phyloP scores from a whole-genome alignment of 176 grass and related monocot genomes.

The Ensete ventricosum region DNA sequence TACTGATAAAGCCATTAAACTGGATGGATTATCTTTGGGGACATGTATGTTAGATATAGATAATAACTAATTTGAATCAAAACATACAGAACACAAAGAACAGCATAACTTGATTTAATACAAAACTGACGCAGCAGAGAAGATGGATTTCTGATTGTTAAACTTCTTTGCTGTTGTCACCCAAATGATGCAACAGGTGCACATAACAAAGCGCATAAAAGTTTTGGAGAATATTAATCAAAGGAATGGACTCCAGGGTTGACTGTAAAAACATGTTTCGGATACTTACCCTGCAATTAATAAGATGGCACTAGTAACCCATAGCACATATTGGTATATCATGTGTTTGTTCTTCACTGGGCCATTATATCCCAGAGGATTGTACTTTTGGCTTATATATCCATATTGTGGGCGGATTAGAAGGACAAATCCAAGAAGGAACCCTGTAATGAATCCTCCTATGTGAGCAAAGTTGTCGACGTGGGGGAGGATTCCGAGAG shows the following conservation, averaged over 20 bases:
- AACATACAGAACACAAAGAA: too few species aligned
- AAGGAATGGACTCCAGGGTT: neutral
- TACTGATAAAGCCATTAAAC: conserved; percentile 17
- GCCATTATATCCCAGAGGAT: conserved; percentile 42
- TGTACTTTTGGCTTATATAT: conserved; percentile 74
- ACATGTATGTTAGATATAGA: neutral
- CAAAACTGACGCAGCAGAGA: too few species aligned
- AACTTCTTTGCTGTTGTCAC: too few species aligned
- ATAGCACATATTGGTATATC: conserved; percentile 67
- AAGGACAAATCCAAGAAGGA: conserved; percentile 88
- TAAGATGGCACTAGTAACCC: conserved; percentile 36
- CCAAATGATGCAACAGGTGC: too few species aligned
- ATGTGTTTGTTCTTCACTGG: conserved; percentile 59
- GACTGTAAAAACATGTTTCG: neutral
- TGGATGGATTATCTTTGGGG: neutral
- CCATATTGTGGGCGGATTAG: conserved; percentile 70
- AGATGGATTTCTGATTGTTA: too few species aligned
- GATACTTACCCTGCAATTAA: conserved; percentile 48
- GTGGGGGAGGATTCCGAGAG: conserved; percentile 70
- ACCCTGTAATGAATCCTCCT: conserved; percentile 78
- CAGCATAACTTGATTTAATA: too few species aligned
- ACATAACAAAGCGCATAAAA: too few species aligned
- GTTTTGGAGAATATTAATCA: neutral
- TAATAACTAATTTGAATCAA: neutral
- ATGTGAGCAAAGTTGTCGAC: conserved; percentile 95